phyloP scores from a whole-genome alignment of 2,329 filamentous ascomycete species.

The Colletotrichum australisinense region DNA sequence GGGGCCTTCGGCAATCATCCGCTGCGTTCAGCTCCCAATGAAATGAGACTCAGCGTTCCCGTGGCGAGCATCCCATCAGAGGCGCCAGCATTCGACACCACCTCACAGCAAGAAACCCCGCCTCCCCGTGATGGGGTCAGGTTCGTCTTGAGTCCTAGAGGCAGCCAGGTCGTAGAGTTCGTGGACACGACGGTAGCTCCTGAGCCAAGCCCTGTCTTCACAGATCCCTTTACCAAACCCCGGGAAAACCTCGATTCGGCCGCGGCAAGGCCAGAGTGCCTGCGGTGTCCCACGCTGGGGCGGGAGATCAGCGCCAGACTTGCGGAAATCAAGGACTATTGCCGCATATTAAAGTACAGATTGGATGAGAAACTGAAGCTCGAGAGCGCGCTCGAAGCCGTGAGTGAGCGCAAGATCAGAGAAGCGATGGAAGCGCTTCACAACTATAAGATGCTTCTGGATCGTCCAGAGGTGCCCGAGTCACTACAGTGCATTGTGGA shows the following conservation, averaged over 20 bases:
- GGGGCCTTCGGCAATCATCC: not conserved
- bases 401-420: not conserved
- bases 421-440: slow-evolving; percentile 10
- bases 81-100: not conserved
- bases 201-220: not conserved
- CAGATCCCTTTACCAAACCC: not conserved
- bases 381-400: not conserved
- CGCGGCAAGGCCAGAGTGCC: not conserved
- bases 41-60: not conserved
- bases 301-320: not conserved
- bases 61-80: not conserved
- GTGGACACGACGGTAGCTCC: not conserved
- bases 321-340: not conserved
- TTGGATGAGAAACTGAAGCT: not conserved
- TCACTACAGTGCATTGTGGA: not conserved
- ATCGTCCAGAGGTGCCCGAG: slow-evolving; percentile 6
- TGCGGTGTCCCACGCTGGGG: not conserved
- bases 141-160: not conserved
- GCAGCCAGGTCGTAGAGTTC: not conserved
- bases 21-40: not conserved
- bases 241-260: not conserved
- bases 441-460: slow-evolving; percentile 11
- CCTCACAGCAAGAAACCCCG: not conserved
- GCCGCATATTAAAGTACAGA: not conserved
- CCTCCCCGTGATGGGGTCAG: not conserved